Conservation (phyloP, 2,329 filamentous ascomycete genomes). For the Albophoma yamanashiensis region DNA sequence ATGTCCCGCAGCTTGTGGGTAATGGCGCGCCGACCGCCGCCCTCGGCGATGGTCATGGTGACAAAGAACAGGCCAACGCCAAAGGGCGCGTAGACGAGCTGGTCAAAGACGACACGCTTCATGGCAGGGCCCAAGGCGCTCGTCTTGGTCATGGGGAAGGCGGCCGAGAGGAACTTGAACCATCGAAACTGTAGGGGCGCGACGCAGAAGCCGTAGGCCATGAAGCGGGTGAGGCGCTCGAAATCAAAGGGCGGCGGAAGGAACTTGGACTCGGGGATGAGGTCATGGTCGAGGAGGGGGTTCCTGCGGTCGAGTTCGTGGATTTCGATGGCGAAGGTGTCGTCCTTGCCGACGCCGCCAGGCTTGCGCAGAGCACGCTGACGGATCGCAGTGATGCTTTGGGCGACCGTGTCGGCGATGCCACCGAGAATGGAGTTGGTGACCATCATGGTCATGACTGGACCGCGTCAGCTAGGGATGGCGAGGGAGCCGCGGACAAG, state of each 20-base stretch:
- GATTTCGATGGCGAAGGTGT: slow-evolving; percentile 76
- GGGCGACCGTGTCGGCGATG: slow-evolving; percentile 91
- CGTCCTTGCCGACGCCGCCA: slow-evolving; percentile 49
- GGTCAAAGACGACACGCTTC: slow-evolving; percentile 86
- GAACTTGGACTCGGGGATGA: slow-evolving; percentile 50
- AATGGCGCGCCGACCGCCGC: slow-evolving; percentile 72
- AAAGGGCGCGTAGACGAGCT: slow-evolving; percentile 84
- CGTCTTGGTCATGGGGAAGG: slow-evolving; percentile 76
- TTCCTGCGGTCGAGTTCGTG: slow-evolving; percentile 78
- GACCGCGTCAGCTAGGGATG: neutral
- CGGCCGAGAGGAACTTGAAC: slow-evolving; percentile 75
- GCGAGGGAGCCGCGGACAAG: neutral
- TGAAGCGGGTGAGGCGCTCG: slow-evolving; percentile 86
- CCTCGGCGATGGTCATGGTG: slow-evolving; percentile 92
- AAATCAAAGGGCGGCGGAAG: slow-evolving; percentile 87
- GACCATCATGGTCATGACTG: slow-evolving; percentile 96
- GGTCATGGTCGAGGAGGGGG: slow-evolving; percentile 51
- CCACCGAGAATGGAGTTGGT: slow-evolving; percentile 94
- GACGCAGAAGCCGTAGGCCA: slow-evolving; percentile 96
- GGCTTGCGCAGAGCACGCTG: slow-evolving; percentile 54
- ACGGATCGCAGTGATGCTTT: slow-evolving; percentile 78
- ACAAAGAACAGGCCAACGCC: slow-evolving; percentile 86
- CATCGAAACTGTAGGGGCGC: slow-evolving; percentile 91
- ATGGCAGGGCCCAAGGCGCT: slow-evolving; percentile 66
- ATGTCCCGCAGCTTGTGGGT: slow-evolving; percentile 82